Evolutionary conservation across 2,329 filamentous ascomycete genomes (phyloP).

Genomic region (Pseudocercospora pini-densiflorae): DNA sequence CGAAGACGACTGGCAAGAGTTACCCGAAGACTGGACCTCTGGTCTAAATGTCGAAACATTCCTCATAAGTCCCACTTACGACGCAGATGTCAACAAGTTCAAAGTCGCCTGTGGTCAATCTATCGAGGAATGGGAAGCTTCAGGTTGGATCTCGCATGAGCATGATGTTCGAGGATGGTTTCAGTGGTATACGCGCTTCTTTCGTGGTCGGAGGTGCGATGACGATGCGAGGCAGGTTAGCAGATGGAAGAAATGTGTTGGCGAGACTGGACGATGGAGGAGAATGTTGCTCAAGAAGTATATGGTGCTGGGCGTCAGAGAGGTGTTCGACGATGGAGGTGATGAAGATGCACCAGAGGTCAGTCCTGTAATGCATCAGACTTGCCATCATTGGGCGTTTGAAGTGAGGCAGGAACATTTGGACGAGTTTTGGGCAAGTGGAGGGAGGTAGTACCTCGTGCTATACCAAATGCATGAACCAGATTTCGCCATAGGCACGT

Average conservation of each 20-base stretch:
- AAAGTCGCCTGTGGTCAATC: constrained; percentile 58
- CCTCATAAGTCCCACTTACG: constrained; percentile 49
- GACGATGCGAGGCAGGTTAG: constrained; percentile 59
- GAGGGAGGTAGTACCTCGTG: constrained; percentile 17
- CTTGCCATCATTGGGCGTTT: constrained; percentile 61
- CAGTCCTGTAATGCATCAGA: constrained; percentile 62
- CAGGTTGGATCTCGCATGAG: constrained; percentile 60
- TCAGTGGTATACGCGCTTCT: constrained; percentile 62
- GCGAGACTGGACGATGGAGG: constrained; percentile 57
- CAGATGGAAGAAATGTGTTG: constrained; percentile 59
- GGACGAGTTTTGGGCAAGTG: constrained; percentile 52
- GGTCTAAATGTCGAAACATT: constrained; percentile 47
- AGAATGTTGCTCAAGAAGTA: constrained; percentile 59
- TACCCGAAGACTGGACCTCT: constrained; percentile 51
- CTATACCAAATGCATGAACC: background rate
- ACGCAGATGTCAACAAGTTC: constrained; percentile 58
- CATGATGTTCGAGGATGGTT: constrained; percentile 62
- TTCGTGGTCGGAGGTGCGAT: constrained; percentile 54
- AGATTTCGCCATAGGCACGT: no score
- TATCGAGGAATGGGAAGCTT: constrained; percentile 61
- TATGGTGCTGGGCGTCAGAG: constrained; percentile 50
- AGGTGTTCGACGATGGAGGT: constrained; percentile 53
- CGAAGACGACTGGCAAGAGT: constrained; percentile 50
- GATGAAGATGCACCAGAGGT: constrained; percentile 50
- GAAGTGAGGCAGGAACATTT: constrained; percentile 56